A percentile compares a stretch with the other conserved stretches of the same genome.
These are phyloP conservation scores for Xerocomus brunneocitrinus DNA, from an alignment of 768 basidiomycete genomes.

Conservation along the genomic window DNA sequence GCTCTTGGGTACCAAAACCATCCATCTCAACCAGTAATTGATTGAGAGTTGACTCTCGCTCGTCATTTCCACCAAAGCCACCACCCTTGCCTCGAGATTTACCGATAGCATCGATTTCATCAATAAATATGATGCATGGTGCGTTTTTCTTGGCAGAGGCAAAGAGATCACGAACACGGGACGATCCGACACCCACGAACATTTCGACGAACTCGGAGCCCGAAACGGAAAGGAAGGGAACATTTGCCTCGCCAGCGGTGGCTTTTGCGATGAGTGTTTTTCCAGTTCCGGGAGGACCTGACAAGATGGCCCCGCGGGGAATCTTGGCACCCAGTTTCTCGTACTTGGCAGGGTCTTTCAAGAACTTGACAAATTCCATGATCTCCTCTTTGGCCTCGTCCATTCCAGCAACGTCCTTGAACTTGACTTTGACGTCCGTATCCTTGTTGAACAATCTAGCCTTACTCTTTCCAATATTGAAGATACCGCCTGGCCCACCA, in stretches of 20 bases:
- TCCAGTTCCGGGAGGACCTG: conserved; percentile 95
- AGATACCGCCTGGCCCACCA: conserved; percentile 82
- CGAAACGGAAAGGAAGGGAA: conserved; percentile 97
- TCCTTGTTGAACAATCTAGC: conserved; percentile 98
- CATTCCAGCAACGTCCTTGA: conserved; percentile 98
- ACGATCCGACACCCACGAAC: conserved; percentile 99
- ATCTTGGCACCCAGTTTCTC: conserved; percentile 98
- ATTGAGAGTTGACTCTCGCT: conserved; percentile 95
- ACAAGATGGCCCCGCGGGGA: conserved; percentile 90
- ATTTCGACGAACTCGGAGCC: conserved; percentile 99
- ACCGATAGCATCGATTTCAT: conserved; percentile 99
- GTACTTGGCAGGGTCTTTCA: conserved; percentile 93
- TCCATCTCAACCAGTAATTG: conserved; percentile 99
- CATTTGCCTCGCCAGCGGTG: conserved; percentile 95
- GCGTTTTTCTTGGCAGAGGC: conserved; percentile 97
- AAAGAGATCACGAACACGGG: conserved; percentile 95
- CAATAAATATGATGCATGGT: conserved; percentile 97
- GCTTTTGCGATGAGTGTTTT: conserved; percentile 98
- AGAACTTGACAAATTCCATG: conserved; percentile 99
- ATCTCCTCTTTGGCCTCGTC: conserved; percentile 99
- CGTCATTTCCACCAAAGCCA: conserved; percentile 91
- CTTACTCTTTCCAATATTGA: conserved; percentile 93
- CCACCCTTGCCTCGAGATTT: conserved; percentile 80
- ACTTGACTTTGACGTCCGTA: conserved; percentile 87
- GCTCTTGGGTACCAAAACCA: conserved; percentile 95